Base-by-base conservation (phyloP, 352 stramenopile genomes). In the Thraustochytrium aureum region DNA sequence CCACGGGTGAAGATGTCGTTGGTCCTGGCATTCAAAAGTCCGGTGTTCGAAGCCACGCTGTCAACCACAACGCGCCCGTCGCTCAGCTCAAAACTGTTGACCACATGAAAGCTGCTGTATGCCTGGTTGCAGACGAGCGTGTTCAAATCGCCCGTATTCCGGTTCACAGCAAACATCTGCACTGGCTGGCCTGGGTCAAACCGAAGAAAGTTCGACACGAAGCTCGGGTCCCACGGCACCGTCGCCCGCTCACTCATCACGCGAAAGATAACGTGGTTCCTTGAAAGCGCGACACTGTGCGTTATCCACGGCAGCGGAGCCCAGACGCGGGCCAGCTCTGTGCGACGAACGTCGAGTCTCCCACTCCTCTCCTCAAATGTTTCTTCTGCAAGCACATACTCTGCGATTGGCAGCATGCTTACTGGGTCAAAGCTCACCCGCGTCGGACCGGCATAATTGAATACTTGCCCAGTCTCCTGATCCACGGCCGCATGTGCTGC, bases 71-170 rank as follows among this genome's bases (percentile, higher is more conserved):
- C 56, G 20, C 37, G 37, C 32, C 69, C 52, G 22, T 20, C 45
- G 6, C 12, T 32, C 7, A 35, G 33, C 56, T 64, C 52, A 39
- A 72, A 79, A n/a, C 20, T n/a, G 52, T 79, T 79, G 33, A 79
- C 26, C 32, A 79, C 66, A 47, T 79, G 69, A 33, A 79, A 79
- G 42, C 69, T 79, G 69, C 69, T 79, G 30, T 67, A 79, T 6
- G 47, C 50, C 56, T 79, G 35, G 22, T 79, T 72, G 56, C 69
- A 79, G 10, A 32, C 39, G 12, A 67, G 35, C 33, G 10, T n/a
- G 10, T 10, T 32, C 10, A 64, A n/a, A 10, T 10, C 26, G 56
- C 26, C 10, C 26, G 56, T 26, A 26, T n/a, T 10, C 26, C 17
- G 20, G 26, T 61, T n/a, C 17, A 67, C 39, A 6, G 66, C 38